These are phyloP conservation scores for Ophiosphaerella narmari DNA, from an alignment of 2,329 filamentous ascomycete genomes.

Conservation along the genomic window DNA sequence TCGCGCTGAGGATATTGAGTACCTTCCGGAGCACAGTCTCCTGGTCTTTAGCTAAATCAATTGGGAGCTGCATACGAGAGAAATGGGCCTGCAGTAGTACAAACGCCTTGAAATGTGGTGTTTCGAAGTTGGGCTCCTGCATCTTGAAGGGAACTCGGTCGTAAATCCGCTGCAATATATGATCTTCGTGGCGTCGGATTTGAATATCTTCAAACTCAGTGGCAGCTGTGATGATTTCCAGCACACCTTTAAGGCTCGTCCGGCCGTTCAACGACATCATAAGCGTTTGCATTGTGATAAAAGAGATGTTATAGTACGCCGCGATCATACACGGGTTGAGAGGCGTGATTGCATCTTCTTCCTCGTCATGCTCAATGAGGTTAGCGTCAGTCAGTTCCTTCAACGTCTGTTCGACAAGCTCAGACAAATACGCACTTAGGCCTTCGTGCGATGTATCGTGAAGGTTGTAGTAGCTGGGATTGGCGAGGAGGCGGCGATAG, in stretches of 20 bases:
- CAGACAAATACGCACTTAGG: slow-evolving; percentile 91
- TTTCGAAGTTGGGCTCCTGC: slow-evolving; percentile 81
- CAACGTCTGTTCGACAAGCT: slow-evolving; percentile 89
- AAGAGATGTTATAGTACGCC: slow-evolving; percentile 98
- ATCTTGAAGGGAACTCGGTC: slow-evolving; percentile 95
- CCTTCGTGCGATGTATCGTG: slow-evolving; percentile 88
- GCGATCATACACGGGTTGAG: slow-evolving; percentile 98
- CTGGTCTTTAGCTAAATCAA: slow-evolving; percentile 95
- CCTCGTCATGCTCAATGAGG: slow-evolving; percentile 94
- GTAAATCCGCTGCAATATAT: slow-evolving; percentile 86
- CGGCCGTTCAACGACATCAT: slow-evolving; percentile 83
- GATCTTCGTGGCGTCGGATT: slow-evolving; percentile 89
- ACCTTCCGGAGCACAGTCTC: slow-evolving; percentile 84
- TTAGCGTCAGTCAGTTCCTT: slow-evolving; percentile 90
- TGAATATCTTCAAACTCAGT: slow-evolving; percentile 96
- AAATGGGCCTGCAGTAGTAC: slow-evolving; percentile 98
- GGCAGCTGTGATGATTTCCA: slow-evolving; percentile 96
- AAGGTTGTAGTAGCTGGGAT: slow-evolving; percentile 94
- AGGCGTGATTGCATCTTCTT: slow-evolving; percentile 80
- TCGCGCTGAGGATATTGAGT: slow-evolving; percentile 84
- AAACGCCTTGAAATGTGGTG: slow-evolving; percentile 98
- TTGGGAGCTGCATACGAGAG: slow-evolving; percentile 92
- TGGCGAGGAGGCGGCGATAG: slow-evolving; percentile 90
- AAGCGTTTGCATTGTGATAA: slow-evolving; percentile 99
- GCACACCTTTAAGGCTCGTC: slow-evolving; percentile 94